Base-by-base conservation (phyloP, 139 green algal species). In the Closterium sp. region DNA sequence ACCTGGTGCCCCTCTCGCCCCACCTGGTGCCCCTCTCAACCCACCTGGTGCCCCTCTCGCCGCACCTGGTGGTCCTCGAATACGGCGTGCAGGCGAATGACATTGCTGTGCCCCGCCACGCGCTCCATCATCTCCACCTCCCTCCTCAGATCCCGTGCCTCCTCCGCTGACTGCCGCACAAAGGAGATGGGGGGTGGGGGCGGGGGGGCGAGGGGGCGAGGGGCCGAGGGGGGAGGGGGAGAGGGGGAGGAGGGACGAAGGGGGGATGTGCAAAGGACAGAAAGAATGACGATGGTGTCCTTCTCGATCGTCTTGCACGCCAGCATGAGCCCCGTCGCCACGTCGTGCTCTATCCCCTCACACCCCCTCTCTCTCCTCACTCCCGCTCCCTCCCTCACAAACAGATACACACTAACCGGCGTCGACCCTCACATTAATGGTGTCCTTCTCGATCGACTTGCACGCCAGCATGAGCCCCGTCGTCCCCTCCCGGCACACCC, bases 91-190 rank as follows among this genome's bases (percentile, higher is more conserved):
- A 87, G 84, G 84, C 84, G 31, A 12, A 87, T 23, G 84, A 87
- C 84, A 34, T 33, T 34, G 84, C 31, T 23, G 84, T 87, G 84
- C 31, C 84, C 84, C 10, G 84, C 84, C 31, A 87, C 84, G 16
- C 31, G 31, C 31, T 34, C 84, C 84, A 87, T 87, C 31, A 87
- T 34, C 84, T 87, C 31, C 84, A 99, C 96, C 93, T 99, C 98
- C 0, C 97, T 95, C 93, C 95, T 91, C 85, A 99, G 96, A 90
- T 99, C 98, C 43, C 98, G 97, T 23, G 98, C 95, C 90, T 99
- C 97, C 91, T 99, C 97, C 21, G 93, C 55, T 76, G 55, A 55
- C 36, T 55, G 36, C 36, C 36, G 6, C 36, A 55, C 36, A 6
- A 55, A n/a, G n/a, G n/a, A n/a, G n/a, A n/a, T n/a, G n/a, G n/a